Evolutionary conservation across 192 early-diverging fungal species (phyloP).

Genomic region (Phycomyces blakesleeanus): DNA sequence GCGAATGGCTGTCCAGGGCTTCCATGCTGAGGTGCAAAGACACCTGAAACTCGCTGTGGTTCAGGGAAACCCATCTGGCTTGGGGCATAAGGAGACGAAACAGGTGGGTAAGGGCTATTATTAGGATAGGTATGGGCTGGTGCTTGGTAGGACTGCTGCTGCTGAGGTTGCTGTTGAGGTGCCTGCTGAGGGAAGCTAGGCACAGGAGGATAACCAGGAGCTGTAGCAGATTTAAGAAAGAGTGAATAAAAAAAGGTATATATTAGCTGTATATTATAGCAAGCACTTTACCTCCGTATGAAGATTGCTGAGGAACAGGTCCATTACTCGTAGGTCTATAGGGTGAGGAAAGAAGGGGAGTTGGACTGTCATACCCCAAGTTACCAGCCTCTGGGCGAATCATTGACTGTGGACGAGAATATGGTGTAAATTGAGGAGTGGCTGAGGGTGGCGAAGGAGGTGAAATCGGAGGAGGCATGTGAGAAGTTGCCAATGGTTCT

Average conservation of each 20-base stretch:
- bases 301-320: background rate
- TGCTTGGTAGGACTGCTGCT: constrained; percentile 10
- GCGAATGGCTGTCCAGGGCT: constrained; percentile 13
- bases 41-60: constrained; percentile 9
- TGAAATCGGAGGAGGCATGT: constrained; percentile 27
- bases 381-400: constrained; percentile 1
- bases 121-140: background rate
- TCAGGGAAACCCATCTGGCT: constrained; percentile 2
- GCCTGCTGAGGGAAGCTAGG: background rate
- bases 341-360: constrained; percentile 15
- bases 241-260: no score
- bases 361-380: background rate
- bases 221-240: background rate
- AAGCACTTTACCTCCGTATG: background rate
- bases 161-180: background rate
- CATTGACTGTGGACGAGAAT: constrained; percentile 1
- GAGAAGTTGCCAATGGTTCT: constrained; percentile 6
- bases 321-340: constrained; percentile 1
- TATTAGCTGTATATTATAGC: no score
- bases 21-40: background rate
- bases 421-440: constrained; percentile 7
- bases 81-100: background rate
- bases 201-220: constrained; percentile 1
- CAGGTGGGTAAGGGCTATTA: no score
- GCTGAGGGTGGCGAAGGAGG: constrained; percentile 1